Evolutionary conservation across 129 eudicot genomes (phyloP).

Genomic region (Arctium minus): DNA sequence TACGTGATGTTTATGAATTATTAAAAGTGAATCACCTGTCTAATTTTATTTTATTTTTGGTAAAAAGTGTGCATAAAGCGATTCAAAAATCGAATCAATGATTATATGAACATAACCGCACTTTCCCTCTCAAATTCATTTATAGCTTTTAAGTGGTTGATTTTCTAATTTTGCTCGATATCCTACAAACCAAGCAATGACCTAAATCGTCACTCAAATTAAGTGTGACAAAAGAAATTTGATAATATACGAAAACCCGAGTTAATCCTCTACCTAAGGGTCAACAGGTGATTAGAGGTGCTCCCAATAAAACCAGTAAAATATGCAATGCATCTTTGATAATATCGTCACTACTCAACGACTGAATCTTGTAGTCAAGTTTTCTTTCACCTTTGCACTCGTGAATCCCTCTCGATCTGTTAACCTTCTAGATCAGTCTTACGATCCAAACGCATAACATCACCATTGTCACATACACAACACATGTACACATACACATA

Average conservation of each 20-base stretch:
- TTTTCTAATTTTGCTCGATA: not conserved
- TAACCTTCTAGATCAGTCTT: not conserved
- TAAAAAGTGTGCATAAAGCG: no score
- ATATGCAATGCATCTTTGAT: not conserved
- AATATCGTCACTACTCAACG: not conserved
- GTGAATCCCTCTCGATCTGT: not conserved
- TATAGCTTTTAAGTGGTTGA: not conserved
- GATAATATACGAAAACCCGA: not conserved
- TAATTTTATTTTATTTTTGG: no score
- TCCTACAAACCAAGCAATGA: not conserved
- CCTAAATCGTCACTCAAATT: not conserved
- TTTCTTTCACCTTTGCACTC: not conserved
- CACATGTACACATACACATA: not conserved
- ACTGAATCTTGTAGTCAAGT: no score
- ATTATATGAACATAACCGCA: not conserved
- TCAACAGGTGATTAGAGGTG: not conserved
- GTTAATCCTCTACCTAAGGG: not conserved
- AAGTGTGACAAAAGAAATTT: not conserved
- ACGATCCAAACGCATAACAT: not conserved
- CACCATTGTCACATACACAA: not conserved
- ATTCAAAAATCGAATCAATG: not conserved
- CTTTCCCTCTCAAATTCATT: not conserved
- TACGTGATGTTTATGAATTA: no score
- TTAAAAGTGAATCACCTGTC: no score
- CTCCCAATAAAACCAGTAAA: not conserved